A percentile compares a stretch with the other conserved stretches of the same genome.
These are phyloP conservation scores for Discostella stelligeroides DNA, from an alignment of 108 stramenopile species.

Conservation along the genomic window DNA sequence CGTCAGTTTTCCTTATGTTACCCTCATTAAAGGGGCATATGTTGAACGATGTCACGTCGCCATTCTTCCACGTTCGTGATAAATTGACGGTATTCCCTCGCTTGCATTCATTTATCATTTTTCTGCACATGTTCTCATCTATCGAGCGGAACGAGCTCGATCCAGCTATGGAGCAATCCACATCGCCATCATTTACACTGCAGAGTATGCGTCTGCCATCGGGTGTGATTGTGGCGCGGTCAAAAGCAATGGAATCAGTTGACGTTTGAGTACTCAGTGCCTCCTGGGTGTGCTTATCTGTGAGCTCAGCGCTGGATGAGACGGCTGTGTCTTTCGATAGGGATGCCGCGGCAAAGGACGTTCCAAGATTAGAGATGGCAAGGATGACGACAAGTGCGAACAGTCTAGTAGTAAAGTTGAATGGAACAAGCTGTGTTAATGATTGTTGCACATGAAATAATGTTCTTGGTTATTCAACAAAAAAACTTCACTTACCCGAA, in stretches of 20 bases:
- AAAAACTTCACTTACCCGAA: slow-evolving; percentile 3
- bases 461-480: not conserved
- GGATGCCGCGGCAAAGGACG: slow-evolving; percentile 48
- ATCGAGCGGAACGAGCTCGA: not conserved
- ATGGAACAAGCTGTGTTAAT: slow-evolving; percentile 9
- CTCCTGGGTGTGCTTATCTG: slow-evolving; percentile 4
- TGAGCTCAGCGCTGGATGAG: slow-evolving; percentile 3
- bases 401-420: slow-evolving; percentile 7
- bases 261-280: slow-evolving; percentile 6
- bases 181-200: not conserved
- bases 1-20: not conserved
- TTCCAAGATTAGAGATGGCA: slow-evolving; percentile 50
- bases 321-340: slow-evolving; percentile 49
- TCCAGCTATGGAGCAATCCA: slow-evolving; percentile 1
- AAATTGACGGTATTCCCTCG: slow-evolving; percentile 11
- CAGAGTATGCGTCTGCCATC: not conserved
- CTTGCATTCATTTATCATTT: slow-evolving; percentile 3
- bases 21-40: slow-evolving; percentile 13
- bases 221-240: not conserved
- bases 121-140: not conserved
- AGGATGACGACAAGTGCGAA: slow-evolving; percentile 29
- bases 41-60: slow-evolving; percentile 4
- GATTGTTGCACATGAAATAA: not conserved
- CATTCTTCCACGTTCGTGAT: slow-evolving; percentile 21
- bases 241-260: slow-evolving; percentile 1